Percentiles rank a stretch among this genome's conserved stretches.
Conservation (phyloP, 2,329 filamentous ascomycete genomes). For the Proliferodiscus dingleyae region DNA sequence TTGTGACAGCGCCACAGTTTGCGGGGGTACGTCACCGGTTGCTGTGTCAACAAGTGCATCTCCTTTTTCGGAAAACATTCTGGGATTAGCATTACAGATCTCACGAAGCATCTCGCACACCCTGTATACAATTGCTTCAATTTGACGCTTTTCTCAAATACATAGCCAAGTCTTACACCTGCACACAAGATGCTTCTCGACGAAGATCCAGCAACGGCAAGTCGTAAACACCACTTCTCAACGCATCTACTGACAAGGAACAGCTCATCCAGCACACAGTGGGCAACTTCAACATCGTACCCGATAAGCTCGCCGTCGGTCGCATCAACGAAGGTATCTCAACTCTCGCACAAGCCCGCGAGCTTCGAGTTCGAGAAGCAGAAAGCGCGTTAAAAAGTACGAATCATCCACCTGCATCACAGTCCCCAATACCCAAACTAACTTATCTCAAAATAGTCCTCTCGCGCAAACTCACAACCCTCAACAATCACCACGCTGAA, state of each 20-base stretch:
- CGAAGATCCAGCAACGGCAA: slow-evolving; percentile 82
- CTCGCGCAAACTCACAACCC: slow-evolving; percentile 68
- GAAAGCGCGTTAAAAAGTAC: slow-evolving; percentile 60
- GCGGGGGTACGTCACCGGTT: slow-evolving; percentile 13
- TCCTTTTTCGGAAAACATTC: background rate
- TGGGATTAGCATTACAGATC: background rate
- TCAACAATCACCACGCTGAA: slow-evolving; percentile 72
- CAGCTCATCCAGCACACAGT: slow-evolving; percentile 90
- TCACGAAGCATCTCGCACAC: background rate
- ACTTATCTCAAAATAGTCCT: slow-evolving; percentile 44
- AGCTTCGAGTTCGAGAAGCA: slow-evolving; percentile 67
- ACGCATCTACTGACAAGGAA: slow-evolving; percentile 6
- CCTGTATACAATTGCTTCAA: background rate
- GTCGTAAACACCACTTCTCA: slow-evolving; percentile 26
- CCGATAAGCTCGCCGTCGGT: slow-evolving; percentile 77
- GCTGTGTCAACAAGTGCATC: background rate
- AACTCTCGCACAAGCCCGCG: slow-evolving; percentile 78
- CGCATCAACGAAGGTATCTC: slow-evolving; percentile 81
- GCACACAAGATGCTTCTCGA: slow-evolving; percentile 77
- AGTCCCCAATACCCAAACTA: slow-evolving; percentile 17
- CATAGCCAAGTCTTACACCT: background rate
- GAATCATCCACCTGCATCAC: too few species aligned
- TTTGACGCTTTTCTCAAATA: background rate
- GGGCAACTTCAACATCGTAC: slow-evolving; percentile 88
- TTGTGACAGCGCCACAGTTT: slow-evolving; percentile 13